Evolutionary conservation across 352 stramenopile genomes (phyloP), one percentile per base, ranked within the genome.

Genomic region (Globisporangium barbulae): DNA sequence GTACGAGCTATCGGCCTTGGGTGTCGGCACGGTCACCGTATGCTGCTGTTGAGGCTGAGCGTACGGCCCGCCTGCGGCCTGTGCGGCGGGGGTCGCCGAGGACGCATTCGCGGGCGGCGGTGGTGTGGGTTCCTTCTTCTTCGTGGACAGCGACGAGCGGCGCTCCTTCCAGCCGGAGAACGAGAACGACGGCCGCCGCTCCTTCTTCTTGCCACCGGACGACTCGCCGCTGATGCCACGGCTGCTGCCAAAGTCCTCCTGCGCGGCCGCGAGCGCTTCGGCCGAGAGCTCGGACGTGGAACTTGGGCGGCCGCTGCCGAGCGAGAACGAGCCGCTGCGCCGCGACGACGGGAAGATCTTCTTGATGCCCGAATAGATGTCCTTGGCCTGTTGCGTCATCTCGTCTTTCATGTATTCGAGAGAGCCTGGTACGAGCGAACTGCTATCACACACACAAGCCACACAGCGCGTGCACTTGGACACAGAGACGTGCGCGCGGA

Each of bases 331-430:
- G 50, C 73, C 74, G 54, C 71, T 81, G 60, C 82, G 76, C 15
- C 69, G 71, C 28, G 73, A 73, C 28, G 74, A 68, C 31, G 82
- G 77, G 65, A 85, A 83, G 67, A 89, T 84, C 78, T 91, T 91
- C 73, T 91, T 91, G 61, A 91, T 85, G 21, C 82, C 82, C 59
- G 82, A 82, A 65, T 88, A 87, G 9, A 91, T 80, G 67, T 91
- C 82, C 67, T 91, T 91, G 65, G 81, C 82, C 61, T 89, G 78
- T 57, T 91, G 79, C 39, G 76, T 76, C 80, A 91, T 91, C 33
- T 65, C 59, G 49, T 65, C 50, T 37, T 65, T 65, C 59, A 65
- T 65, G 13, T 54, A 35, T 54, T 22, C 5, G 2, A 30, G 47
- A 50, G 44, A 12, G 44, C 31, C 31, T 37, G 8, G 5, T 37